Percentiles rank a stretch among this genome's conserved stretches.
These are phyloP conservation scores for Nissolia schottii DNA, from an alignment of 306 rosid species.

Conservation along the genomic window DNA sequence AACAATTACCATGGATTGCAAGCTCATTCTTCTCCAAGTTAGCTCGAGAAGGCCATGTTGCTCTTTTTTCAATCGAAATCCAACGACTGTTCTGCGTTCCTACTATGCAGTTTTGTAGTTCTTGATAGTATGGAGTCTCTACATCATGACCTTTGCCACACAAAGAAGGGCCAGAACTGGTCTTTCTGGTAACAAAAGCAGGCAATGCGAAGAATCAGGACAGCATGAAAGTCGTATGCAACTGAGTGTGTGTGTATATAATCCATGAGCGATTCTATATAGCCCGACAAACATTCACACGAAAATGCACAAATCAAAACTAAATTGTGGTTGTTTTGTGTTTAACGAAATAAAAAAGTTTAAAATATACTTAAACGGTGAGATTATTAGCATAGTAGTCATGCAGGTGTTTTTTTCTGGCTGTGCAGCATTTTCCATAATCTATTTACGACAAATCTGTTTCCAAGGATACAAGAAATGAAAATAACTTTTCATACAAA, in stretches of 20 bases:
- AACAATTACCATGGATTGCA: constrained; percentile 51
- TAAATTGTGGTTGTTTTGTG: too few relatives aligned
- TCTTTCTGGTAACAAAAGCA: constrained; percentile 50
- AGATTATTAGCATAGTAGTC: too few relatives aligned
- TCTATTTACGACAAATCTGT: background rate
- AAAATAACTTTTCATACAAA: background rate
- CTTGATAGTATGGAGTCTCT: constrained; percentile 75
- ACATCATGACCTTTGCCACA: constrained; percentile 80
- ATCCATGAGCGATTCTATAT: too few relatives aligned
- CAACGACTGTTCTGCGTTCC: constrained; percentile 78
- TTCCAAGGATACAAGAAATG: background rate
- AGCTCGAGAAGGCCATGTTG: constrained; percentile 72
- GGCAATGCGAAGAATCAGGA: too few relatives aligned
- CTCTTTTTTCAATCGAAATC: constrained; percentile 67
- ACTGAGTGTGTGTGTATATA: background rate
- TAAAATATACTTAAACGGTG: too few relatives aligned
- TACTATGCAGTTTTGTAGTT: constrained; percentile 76
- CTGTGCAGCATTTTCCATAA: constrained; percentile 13
- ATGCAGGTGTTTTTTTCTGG: too few relatives aligned
- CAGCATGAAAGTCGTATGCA: background rate
- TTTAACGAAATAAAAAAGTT: too few relatives aligned
- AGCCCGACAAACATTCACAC: too few relatives aligned
- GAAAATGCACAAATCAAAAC: too few relatives aligned
- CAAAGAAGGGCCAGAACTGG: constrained; percentile 53
- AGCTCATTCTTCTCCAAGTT: constrained; percentile 64